Conservation (phyloP, 768 basidiomycete species). For the Naematelia encephala region DNA sequence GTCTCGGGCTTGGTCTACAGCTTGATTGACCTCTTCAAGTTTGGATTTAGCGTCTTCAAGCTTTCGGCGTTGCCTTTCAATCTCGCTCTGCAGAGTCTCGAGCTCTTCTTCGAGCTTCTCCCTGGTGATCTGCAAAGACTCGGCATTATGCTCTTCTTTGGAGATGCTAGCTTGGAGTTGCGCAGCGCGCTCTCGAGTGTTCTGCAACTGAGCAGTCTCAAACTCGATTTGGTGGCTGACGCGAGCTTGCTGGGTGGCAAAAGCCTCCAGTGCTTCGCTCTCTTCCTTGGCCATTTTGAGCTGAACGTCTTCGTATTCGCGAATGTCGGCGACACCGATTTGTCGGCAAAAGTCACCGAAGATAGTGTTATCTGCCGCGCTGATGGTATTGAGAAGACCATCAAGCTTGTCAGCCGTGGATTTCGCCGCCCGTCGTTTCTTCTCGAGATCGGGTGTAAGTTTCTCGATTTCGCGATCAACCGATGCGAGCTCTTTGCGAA, state of each 20-base stretch:
- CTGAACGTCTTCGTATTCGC: conserved; percentile 91
- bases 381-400: conserved; percentile 59
- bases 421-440: conserved; percentile 57
- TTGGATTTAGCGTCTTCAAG: conserved; percentile 64
- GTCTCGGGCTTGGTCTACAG: conserved; percentile 68
- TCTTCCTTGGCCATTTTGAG: conserved; percentile 84
- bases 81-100: conserved; percentile 57
- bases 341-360: conserved; percentile 74
- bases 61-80: conserved; percentile 58
- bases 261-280: conserved; percentile 74
- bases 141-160: conserved; percentile 59
- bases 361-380: conserved; percentile 74
- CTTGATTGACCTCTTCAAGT: conserved; percentile 61
- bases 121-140: conserved; percentile 53
- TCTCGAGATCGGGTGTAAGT: conserved; percentile 30
- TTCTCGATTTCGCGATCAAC: conserved; percentile 50
- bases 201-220: conserved; percentile 69
- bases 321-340: conserved; percentile 75
- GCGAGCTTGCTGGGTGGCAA: conserved; percentile 79
- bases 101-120: conserved; percentile 50
- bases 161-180: conserved; percentile 62
- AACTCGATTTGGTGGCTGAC: conserved; percentile 79
- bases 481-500: conserved; percentile 80
- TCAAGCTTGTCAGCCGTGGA: conserved; percentile 60
- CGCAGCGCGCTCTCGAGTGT: conserved; percentile 60